phyloP scores from a whole-genome alignment of 345 rosid species.

The Arabis alpina region DNA sequence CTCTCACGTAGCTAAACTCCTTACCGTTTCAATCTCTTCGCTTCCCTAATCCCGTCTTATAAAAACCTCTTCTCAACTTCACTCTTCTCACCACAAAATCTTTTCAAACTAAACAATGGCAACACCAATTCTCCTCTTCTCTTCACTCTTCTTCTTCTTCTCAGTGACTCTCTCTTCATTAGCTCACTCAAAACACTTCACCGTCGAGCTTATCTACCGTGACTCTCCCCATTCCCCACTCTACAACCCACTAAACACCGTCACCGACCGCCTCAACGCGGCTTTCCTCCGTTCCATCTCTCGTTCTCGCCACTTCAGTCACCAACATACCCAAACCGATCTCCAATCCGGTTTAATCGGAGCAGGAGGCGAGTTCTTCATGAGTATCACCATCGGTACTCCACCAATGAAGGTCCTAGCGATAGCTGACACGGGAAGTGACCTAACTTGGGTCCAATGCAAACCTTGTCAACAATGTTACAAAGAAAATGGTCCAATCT shows the following conservation, averaged over 20 bases:
- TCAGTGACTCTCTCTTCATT: conserved; percentile 26
- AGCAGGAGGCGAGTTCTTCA: conserved; percentile 57
- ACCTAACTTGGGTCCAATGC: conserved; percentile 70
- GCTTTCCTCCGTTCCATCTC: conserved; percentile 57
- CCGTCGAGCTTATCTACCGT: conserved; percentile 53
- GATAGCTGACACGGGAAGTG: conserved; percentile 68
- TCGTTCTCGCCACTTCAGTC: conserved; percentile 46
- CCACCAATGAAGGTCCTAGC: conserved; percentile 51
- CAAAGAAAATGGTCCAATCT: conserved; percentile 51
- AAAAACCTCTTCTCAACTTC: conserved; percentile 18
- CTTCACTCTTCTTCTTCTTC: neutral
- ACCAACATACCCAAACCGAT: conserved; percentile 10
- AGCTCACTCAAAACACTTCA: conserved; percentile 33
- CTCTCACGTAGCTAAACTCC: conserved; percentile 23
- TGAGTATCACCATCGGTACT: conserved; percentile 59
- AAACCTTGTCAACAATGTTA: conserved; percentile 61
- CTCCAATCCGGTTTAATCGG: conserved; percentile 48
- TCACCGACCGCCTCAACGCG: conserved; percentile 43
- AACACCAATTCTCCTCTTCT: neutral
- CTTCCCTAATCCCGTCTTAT: conserved; percentile 21
- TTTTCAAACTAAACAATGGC: conserved; percentile 22
- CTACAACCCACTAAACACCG: conserved; percentile 44
- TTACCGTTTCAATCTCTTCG: conserved; percentile 36
- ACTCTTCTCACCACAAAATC: neutral
- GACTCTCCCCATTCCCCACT: conserved; percentile 65